Conservation (phyloP, 345 rosid genomes). For the Diplotaxis tenuifolia region DNA sequence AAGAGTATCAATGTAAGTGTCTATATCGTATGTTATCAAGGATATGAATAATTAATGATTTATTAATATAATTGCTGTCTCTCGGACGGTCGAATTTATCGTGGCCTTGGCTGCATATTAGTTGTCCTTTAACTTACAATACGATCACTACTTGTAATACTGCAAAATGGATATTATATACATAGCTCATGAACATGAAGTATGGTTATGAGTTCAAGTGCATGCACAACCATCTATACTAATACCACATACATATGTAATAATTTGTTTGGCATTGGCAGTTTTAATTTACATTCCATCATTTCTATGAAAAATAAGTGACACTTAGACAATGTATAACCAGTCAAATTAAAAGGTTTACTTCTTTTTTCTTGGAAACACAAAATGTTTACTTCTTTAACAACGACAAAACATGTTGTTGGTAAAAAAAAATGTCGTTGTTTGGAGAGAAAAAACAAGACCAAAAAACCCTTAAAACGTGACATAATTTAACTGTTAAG, state of each 20-base stretch:
- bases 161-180: neutral
- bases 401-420: too few species aligned
- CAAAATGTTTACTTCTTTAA: too few species aligned
- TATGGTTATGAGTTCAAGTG: neutral
- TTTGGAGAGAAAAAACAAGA: too few species aligned
- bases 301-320: neutral
- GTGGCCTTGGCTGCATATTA: conserved; percentile 34
- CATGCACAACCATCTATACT: neutral
- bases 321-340: too few species aligned
- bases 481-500: too few species aligned
- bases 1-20: conserved; percentile 8
- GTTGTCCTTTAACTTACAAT: conserved; percentile 26
- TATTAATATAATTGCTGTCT: conserved; percentile 16
- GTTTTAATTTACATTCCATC: neutral
- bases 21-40: neutral
- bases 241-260: too few species aligned
- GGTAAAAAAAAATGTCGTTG: too few species aligned
- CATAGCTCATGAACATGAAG: neutral
- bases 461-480: too few species aligned
- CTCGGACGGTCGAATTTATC: conserved; percentile 20
- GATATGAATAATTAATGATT: neutral
- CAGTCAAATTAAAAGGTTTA: too few species aligned
- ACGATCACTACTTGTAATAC: neutral
- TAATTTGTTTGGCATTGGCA: neutral
- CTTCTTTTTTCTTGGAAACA: too few species aligned